phyloP scores from a whole-genome alignment of 2,329 filamentous ascomycete species.

The Aspergillus arachidicola region DNA sequence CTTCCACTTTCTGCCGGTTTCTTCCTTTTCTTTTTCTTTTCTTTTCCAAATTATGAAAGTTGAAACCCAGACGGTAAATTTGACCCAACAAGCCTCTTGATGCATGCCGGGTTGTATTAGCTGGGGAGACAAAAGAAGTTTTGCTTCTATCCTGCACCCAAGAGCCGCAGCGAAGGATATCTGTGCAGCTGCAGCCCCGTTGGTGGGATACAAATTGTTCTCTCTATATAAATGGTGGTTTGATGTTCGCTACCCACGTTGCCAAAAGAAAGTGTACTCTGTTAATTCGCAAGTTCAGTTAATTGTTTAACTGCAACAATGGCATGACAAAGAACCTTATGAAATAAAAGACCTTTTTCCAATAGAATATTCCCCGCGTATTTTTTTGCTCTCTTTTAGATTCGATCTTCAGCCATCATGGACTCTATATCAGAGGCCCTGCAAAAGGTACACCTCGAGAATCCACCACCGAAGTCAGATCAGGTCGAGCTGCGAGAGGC shows the following conservation, averaged over 20 bases:
- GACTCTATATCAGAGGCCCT: constrained; percentile 25
- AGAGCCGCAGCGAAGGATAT: constrained; percentile 52
- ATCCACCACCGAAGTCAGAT: constrained; percentile 12
- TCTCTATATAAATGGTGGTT: constrained; percentile 18
- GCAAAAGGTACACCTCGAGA: constrained; percentile 28
- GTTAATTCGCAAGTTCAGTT: constrained; percentile 21
- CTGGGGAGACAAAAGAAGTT: constrained; percentile 51
- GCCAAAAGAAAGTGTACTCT: constrained; percentile 7
- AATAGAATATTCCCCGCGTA: constrained; percentile 23
- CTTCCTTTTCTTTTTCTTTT: constrained; percentile 34
- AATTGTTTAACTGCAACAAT: constrained; percentile 20
- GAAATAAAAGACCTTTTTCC: constrained; percentile 8
- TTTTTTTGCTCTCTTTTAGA: constrained; percentile 14
- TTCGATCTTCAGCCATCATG: constrained; percentile 15
- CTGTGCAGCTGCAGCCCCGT: constrained; percentile 53
- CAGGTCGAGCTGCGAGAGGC: constrained; percentile 20
- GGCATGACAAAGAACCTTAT: constrained; percentile 24
- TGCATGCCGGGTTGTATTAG: constrained; percentile 63
- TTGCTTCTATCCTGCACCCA: constrained; percentile 48
- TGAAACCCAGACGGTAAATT: constrained; percentile 60
- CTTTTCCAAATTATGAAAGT: constrained; percentile 56
- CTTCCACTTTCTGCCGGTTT: constrained; percentile 20
- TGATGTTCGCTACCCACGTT: constrained; percentile 13
- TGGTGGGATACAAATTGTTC: constrained; percentile 47
- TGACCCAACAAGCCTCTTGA: constrained; percentile 56